phyloP scores from a whole-genome alignment of 2,329 filamentous ascomycete genomes.

The Colletotrichum zoysiae region DNA sequence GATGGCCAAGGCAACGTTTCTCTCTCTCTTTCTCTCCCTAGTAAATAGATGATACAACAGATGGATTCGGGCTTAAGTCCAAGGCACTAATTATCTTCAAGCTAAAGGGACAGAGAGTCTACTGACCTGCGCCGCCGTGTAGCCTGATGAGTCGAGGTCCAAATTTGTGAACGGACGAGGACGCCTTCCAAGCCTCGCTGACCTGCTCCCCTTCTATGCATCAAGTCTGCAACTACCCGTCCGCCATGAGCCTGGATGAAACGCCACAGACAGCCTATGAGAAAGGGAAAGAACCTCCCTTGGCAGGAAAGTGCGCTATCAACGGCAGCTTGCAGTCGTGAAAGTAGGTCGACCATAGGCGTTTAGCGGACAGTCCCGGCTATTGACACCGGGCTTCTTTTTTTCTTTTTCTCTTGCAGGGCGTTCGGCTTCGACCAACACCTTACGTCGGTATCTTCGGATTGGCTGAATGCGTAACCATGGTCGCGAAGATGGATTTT shows the following conservation, averaged over 20 bases:
- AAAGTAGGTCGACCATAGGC: constrained; percentile 50
- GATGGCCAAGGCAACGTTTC: constrained; percentile 4
- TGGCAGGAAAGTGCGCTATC: constrained; percentile 50
- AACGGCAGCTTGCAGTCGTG: constrained; percentile 56
- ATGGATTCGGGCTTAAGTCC: constrained; percentile 14
- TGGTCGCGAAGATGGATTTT: constrained; percentile 13
- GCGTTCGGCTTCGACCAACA: constrained; percentile 45
- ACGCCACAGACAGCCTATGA: constrained; percentile 61
- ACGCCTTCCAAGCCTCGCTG: constrained; percentile 45
- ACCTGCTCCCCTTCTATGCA: constrained; percentile 55
- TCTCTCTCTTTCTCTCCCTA: neutral
- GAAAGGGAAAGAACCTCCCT: constrained; percentile 55
- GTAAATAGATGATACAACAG: constrained; percentile 19
- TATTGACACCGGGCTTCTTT: constrained; percentile 47
- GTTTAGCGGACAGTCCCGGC: constrained; percentile 50
- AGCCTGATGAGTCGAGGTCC: constrained; percentile 34
- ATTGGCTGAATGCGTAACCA: constrained; percentile 33
- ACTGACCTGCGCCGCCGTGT: constrained; percentile 33
- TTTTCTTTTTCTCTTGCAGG: constrained; percentile 39
- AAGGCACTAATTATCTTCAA: constrained; percentile 17
- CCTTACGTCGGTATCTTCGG: constrained; percentile 40
- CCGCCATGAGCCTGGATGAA: constrained; percentile 59
- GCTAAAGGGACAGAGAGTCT: constrained; percentile 28
- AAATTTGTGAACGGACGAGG: constrained; percentile 26
- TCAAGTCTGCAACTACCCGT: constrained; percentile 63